Evolutionary conservation across 306 rosid species (phyloP).

Genomic region (Prunus padus): DNA sequence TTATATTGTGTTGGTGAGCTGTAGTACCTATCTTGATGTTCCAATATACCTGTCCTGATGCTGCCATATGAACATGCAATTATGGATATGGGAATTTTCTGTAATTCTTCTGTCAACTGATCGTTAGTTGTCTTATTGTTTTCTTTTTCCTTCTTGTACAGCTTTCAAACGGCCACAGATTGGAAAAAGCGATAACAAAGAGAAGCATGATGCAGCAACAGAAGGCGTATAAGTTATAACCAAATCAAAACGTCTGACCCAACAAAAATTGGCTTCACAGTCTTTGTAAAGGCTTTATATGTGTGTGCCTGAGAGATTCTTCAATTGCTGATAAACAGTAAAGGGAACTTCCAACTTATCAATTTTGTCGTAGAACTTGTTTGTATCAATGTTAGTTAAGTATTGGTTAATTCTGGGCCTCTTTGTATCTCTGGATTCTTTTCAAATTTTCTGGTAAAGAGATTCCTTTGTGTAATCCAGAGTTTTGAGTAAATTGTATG

Average conservation of each 20-base stretch:
- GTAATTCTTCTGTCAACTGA: not conserved
- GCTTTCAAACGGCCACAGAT: conserved; percentile 34
- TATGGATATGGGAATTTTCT: not conserved
- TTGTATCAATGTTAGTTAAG: not conserved
- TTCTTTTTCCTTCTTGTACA: conserved; percentile 14
- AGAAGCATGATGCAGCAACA: conserved; percentile 22
- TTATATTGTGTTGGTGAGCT: not conserved
- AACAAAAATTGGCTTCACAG: not conserved
- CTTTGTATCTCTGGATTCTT: not conserved
- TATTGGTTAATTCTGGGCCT: not conserved
- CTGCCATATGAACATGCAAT: not conserved
- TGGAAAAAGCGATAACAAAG: conserved; percentile 29
- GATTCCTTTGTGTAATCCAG: not conserved
- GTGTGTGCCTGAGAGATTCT: not conserved
- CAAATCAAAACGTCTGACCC: conserved; percentile 19
- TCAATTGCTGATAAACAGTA: conserved; percentile 3
- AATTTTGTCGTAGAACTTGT: conserved; percentile 27
- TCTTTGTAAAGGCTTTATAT: conserved; percentile 3
- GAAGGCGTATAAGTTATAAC: conserved; percentile 24
- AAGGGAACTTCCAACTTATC: conserved; percentile 19
- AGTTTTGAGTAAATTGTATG: not conserved
- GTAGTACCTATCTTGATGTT: not conserved
- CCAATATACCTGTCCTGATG: not conserved
- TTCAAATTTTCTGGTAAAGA: not conserved
- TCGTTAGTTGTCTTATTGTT: conserved; percentile 3